Evolutionary conservation across 2,329 filamentous ascomycete genomes (phyloP).

Genomic region (Neoarthrinium moseri): DNA sequence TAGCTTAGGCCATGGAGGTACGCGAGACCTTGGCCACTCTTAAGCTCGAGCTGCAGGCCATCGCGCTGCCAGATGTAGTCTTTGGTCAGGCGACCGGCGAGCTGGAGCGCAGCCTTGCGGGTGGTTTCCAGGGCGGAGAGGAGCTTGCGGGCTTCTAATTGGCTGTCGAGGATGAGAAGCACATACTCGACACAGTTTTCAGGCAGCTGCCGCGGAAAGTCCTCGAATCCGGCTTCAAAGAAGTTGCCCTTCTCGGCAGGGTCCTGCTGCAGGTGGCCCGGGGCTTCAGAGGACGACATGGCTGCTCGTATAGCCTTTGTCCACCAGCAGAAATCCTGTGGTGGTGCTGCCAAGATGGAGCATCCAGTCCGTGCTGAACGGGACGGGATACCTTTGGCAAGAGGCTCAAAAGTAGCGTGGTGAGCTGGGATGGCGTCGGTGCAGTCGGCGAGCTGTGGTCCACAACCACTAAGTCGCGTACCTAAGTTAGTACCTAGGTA

Average conservation of each 20-base stretch:
- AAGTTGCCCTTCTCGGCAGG: slow-evolving; percentile 19
- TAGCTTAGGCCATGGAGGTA: slow-evolving; percentile 76
- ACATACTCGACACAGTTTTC: slow-evolving; percentile 88
- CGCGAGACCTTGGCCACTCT: slow-evolving; percentile 52
- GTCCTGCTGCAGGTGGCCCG: neutral
- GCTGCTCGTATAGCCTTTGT: too few species aligned
- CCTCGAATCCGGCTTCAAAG: slow-evolving; percentile 27
- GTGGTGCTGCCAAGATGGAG: too few species aligned
- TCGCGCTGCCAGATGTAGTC: slow-evolving; percentile 97
- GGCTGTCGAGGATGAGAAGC: slow-evolving; percentile 67
- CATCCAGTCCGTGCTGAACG: too few species aligned
- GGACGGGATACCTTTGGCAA: too few species aligned
- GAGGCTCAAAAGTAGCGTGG: too few species aligned
- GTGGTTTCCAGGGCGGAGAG: slow-evolving; percentile 68
- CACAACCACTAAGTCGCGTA: too few species aligned
- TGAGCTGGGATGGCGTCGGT: too few species aligned
- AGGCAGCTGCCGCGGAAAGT: slow-evolving; percentile 49
- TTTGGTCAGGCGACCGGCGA: slow-evolving; percentile 65
- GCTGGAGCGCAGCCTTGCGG: slow-evolving; percentile 63
- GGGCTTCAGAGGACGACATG: neutral
- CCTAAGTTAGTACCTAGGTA: too few species aligned
- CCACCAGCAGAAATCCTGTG: too few species aligned
- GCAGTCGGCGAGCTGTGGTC: too few species aligned
- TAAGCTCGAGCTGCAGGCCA: slow-evolving; percentile 67
- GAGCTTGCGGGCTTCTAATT: slow-evolving; percentile 54